These are phyloP conservation scores for Haberlea rhodopensis DNA, from an alignment of 257 asterid genomes.

Conservation along the genomic window DNA sequence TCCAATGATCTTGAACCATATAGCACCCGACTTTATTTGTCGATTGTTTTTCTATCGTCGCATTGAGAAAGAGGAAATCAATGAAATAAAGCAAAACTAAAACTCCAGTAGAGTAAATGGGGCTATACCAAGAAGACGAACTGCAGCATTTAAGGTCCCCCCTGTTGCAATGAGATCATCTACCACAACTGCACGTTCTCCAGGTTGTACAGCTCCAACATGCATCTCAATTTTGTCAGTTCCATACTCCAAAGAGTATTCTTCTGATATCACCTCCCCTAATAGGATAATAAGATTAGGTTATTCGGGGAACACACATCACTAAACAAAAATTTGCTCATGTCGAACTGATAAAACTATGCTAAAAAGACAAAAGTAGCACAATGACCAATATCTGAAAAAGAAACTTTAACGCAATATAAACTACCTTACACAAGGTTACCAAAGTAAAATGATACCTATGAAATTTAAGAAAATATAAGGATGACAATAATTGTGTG, in stretches of 20 bases:
- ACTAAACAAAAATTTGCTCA: constrained; percentile 10
- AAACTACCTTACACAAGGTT: background rate
- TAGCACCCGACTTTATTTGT: constrained; percentile 14
- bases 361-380: background rate
- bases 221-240: constrained; percentile 92
- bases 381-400: background rate
- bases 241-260: constrained; percentile 92
- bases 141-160: constrained; percentile 87
- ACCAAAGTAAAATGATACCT: background rate
- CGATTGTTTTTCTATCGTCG: constrained; percentile 4
- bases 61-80: constrained; percentile 1
- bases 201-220: constrained; percentile 90
- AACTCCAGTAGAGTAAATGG: constrained; percentile 5
- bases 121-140: constrained; percentile 75
- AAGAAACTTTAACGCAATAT: background rate
- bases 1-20: background rate
- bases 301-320: background rate
- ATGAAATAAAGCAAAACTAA: background rate
- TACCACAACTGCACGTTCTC: constrained; percentile 77
- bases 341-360: background rate
- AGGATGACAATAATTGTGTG: background rate
- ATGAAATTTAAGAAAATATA: constrained; percentile 1
- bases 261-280: constrained; percentile 96
- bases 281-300: constrained; percentile 23
- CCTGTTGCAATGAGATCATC: constrained; percentile 98